Evolutionary conservation across 2,329 filamentous ascomycete species (phyloP), one percentile per base, ranked within the genome.

Genomic region (Annulohypoxylon truncatum): DNA sequence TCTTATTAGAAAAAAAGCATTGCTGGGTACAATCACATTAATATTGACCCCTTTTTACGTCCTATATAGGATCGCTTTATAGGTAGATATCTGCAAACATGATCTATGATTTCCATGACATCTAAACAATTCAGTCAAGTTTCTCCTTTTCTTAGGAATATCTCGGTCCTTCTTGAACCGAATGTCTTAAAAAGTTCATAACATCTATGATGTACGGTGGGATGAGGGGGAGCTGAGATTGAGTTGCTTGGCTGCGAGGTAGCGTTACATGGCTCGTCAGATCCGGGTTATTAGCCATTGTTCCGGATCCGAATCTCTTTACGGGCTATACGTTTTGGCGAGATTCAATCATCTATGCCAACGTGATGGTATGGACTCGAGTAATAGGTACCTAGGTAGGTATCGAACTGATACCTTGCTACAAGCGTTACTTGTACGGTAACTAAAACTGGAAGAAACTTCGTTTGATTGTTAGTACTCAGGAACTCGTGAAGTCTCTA

Each of bases 131-230:
- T 50, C 22, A 29, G 35, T 47, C 8, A 18, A 2, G 26, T 10
- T 12, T 29, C 15, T 4, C 33, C 22, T 40, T 61, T 29, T 24
- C 22, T 12, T 18, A 44, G 22, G 53, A 22, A 31, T 22, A 38
- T 59, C 13, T 68, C 66, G 66, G 66, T 29, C 50, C 15, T 15
- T 62, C 58, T 68, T 68, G 7, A 29, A 54, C 66, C 66, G 66
- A 66, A 60, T n/a, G 12, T 24, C 33, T 22, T 51, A 53, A 47
- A 24, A 54, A 65, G 50, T 33, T 33, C 38, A 40, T 53, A 0
- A 62, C 29, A 5, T 50, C 28, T 4, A 24, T 22, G 33, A 62
- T 53, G 33, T 51, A 55, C 42, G 28, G 22, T 22, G 15, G 24
- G 26, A 60, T 62, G 66, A 52, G 66, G 66, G 64, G 66, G 31